Evolutionary conservation across 2,329 filamentous ascomycete genomes (phyloP), one percentile per base, ranked within the genome.

Genomic region (Alternaria gansuensis): DNA sequence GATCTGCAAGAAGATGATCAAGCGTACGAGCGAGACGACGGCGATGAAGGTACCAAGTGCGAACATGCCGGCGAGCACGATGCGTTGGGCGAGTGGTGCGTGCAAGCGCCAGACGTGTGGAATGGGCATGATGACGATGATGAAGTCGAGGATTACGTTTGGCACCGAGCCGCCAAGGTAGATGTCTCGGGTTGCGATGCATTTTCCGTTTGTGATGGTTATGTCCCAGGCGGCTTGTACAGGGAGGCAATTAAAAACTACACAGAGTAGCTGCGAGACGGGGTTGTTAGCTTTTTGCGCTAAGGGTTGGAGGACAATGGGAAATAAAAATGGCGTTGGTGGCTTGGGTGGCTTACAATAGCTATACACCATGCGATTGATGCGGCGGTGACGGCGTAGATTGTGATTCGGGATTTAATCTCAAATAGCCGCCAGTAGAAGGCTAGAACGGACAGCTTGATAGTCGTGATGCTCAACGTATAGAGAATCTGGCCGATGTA

Each of bases 351-450:
- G 44, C 57, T 44, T 63, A 70, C 69, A 2, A 67, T 55, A 8
- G 62, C 58, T 7, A 66, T 63, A 23, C 62, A 58, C 69, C 69
- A 72, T 17, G 56, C 46, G n/a, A 67, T 37, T 3, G 57, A 57
- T 4, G 68, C 55, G 9, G 43, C 48, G 40, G 62, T 54, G 13
- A 68, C 53, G 10, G 62, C 36, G 10, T 51, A 53, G 31, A 64
- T 63, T 13, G 57, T 51, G 17, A 53, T 53, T 4, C 57, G 54
- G 13, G 64, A 54, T 28, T 61, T 63, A 33, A 71, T 52, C n/a
- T 59, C 58, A 11, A 72, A 72, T 13, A 72, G 51, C 2, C 64
- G 62, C 69, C 68, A 71, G 36, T 72, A 72, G 48, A 71, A 70
- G 5, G 67, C 68, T 1, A 72, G 45, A 2, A 72, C 60, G 0